phyloP scores from a whole-genome alignment of 116 monocot genomes.

The Phalaenopsis hybrid region DNA sequence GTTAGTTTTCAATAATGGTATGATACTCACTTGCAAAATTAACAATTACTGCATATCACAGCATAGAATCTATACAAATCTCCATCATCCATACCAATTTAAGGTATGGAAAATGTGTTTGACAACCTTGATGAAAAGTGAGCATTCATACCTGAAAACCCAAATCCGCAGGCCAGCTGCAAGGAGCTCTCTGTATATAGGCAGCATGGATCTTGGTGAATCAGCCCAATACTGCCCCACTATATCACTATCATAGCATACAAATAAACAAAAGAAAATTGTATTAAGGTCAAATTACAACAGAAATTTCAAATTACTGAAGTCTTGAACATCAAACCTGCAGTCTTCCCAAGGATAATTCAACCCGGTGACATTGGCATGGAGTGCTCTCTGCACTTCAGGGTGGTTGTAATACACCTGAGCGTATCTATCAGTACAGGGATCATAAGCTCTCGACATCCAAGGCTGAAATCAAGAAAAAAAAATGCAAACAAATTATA shows the following conservation, averaged over 20 bases:
- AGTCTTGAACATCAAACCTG: constrained; percentile 38
- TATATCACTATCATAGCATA: constrained; percentile 36
- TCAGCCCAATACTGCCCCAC: constrained; percentile 54
- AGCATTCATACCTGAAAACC: constrained; percentile 75
- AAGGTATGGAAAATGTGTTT: neutral
- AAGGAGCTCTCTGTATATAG: constrained; percentile 83
- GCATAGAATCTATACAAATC: neutral
- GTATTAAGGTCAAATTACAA: neutral
- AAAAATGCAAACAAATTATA: neutral
- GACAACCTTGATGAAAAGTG: neutral
- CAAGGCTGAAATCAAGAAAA: constrained; percentile 30
- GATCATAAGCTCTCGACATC: constrained; percentile 55
- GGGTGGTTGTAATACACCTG: constrained; percentile 41
- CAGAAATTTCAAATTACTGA: neutral
- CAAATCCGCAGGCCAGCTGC: constrained; percentile 76
- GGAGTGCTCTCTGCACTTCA: constrained; percentile 50
- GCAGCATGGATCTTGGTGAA: constrained; percentile 86
- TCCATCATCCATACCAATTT: neutral
- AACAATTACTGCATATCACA: neutral
- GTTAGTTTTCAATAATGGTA: neutral
- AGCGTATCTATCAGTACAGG: constrained; percentile 40
- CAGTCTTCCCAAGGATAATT: constrained; percentile 61
- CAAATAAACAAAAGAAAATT: neutral
- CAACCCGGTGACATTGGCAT: constrained; percentile 71
- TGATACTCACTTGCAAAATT: neutral